phyloP scores from a whole-genome alignment of 2,329 filamentous ascomycete genomes.

The Huntiella decipiens region DNA sequence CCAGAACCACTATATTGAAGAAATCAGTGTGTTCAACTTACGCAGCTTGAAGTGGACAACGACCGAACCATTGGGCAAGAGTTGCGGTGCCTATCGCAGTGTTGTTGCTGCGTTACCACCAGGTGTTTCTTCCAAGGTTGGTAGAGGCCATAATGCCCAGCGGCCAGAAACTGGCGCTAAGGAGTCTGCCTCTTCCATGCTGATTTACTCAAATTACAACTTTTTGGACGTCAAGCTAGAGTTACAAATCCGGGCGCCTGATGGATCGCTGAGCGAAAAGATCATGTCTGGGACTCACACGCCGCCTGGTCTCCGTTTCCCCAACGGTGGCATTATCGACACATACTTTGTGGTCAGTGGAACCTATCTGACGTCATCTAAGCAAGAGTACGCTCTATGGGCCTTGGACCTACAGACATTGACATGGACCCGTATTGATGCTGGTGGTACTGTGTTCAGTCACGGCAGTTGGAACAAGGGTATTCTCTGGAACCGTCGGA shows the following conservation, averaged over 20 bases:
- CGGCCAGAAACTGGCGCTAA: conserved; percentile 18
- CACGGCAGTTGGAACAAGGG: conserved; percentile 97
- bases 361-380: conserved; percentile 91
- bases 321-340: conserved; percentile 88
- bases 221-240: conserved; percentile 95
- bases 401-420: conserved; percentile 73
- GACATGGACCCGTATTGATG: conserved; percentile 91
- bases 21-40: conserved; percentile 95
- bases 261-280: conserved; percentile 70
- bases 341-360: conserved; percentile 95
- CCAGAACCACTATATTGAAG: conserved; percentile 96
- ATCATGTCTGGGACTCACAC: conserved; percentile 75
- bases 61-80: conserved; percentile 70
- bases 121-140: conserved; percentile 45
- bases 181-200: conserved; percentile 53
- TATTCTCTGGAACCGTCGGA: conserved; percentile 79
- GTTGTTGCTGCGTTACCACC: conserved; percentile 72
- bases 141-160: conserved; percentile 30
- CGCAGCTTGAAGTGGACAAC: conserved; percentile 90
- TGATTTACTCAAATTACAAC: conserved; percentile 98
- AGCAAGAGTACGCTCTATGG: conserved; percentile 96
- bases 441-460: conserved; percentile 81
- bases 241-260: conserved; percentile 67
- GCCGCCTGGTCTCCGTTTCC: conserved; percentile 82
- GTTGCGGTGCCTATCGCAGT: conserved; percentile 88